Conservation (phyloP, 2,329 filamentous ascomycete species). For the Phialocephala sp. region DNA sequence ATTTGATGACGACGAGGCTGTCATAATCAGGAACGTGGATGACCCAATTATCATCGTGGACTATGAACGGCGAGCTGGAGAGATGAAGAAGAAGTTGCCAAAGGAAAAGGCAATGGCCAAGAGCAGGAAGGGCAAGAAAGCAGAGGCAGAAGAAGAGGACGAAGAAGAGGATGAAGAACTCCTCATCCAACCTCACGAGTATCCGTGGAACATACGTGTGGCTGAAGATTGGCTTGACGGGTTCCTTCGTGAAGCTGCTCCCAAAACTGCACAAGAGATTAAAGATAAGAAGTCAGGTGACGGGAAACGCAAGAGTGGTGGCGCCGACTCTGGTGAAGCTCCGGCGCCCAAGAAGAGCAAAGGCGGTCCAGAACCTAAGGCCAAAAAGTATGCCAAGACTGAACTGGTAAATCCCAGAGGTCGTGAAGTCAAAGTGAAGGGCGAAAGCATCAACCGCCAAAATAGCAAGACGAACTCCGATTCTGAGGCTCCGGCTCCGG, state of each 20-base stretch:
- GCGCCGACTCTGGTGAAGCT: not conserved
- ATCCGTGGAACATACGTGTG: not conserved
- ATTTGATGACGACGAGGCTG: constrained; percentile 16
- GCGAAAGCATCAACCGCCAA: no score
- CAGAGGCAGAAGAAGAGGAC: not conserved
- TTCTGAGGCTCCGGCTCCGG: no score
- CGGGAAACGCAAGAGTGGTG: not conserved
- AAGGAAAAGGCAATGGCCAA: not conserved
- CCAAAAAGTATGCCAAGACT: not conserved
- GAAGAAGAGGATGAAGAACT: constrained; percentile 1
- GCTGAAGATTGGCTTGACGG: not conserved
- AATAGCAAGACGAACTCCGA: no score
- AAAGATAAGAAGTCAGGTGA: not conserved
- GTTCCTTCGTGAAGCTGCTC: not conserved
- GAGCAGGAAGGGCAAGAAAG: not conserved
- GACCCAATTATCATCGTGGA: not conserved
- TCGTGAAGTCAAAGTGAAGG: no score
- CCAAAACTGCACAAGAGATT: not conserved
- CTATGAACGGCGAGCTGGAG: constrained; percentile 38
- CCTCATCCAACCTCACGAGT: not conserved
- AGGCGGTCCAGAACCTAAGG: not conserved
- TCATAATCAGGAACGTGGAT: constrained; percentile 6
- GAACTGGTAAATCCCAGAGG: no score
- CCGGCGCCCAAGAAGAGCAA: not conserved
- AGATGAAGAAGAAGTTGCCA: not conserved